Conservation (phyloP, 306 rosid genomes). For the Luffa aegyptiaca region DNA sequence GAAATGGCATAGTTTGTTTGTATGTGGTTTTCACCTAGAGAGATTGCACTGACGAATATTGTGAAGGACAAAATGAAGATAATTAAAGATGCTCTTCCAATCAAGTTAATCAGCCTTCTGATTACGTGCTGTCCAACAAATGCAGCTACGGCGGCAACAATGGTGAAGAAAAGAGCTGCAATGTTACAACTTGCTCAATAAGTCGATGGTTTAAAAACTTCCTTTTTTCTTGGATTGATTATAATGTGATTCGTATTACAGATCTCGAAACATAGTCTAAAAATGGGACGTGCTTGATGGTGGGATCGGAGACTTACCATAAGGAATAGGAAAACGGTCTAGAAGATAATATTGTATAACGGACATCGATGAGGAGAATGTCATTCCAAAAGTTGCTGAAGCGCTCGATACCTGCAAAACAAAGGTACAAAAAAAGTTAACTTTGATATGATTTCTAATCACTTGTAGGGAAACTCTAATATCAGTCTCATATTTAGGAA, state of each 20-base stretch:
- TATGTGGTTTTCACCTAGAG: constrained; percentile 39
- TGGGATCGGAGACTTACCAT: constrained; percentile 26
- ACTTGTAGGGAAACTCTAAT: neutral
- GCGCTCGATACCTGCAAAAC: constrained; percentile 81
- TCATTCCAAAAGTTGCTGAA: constrained; percentile 92
- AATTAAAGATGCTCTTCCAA: constrained; percentile 83
- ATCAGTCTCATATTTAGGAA: neutral
- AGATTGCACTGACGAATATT: constrained; percentile 77
- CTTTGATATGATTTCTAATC: neutral
- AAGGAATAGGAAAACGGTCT: constrained; percentile 82
- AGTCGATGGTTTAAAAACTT: neutral
- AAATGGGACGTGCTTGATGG: neutral
- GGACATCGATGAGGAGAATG: constrained; percentile 97
- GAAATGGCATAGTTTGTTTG: neutral
- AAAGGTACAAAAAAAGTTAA: neutral
- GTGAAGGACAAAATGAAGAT: constrained; percentile 75
- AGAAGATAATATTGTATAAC: constrained; percentile 84
- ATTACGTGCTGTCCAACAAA: constrained; percentile 65
- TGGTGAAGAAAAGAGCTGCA: constrained; percentile 55
- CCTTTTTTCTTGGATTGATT: too few species aligned
- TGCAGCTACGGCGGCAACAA: constrained; percentile 75
- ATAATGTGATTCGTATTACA: neutral
- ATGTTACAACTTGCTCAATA: neutral
- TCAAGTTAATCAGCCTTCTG: constrained; percentile 43
- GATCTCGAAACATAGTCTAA: neutral